These are phyloP conservation scores for Pythium phragmiticola DNA, from an alignment of 352 stramenopile genomes.

Conservation along the genomic window DNA sequence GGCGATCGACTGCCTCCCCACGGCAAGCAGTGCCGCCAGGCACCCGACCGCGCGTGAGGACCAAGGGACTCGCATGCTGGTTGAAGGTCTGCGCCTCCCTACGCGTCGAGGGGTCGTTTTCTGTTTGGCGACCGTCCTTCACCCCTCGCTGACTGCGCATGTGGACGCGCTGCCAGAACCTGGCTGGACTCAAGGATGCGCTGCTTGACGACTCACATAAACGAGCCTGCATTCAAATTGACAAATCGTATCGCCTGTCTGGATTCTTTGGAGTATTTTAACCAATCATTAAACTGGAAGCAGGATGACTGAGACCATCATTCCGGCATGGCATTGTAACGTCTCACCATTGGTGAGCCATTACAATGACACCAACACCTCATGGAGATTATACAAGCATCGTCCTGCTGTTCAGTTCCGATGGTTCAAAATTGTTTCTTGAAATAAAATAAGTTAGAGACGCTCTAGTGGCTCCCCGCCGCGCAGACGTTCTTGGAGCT, in stretches of 20 bases:
- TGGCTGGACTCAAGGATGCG: neutral
- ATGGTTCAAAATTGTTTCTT: constrained; percentile 7
- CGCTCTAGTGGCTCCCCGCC: neutral
- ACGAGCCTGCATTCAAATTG: neutral
- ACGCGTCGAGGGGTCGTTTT: too few species aligned
- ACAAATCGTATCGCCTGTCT: neutral
- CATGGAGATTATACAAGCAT: too few species aligned
- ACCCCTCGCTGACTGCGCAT: too few species aligned
- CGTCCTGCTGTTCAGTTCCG: too few species aligned
- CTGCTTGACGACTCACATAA: neutral
- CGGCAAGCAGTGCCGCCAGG: too few species aligned
- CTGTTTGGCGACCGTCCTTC: too few species aligned
- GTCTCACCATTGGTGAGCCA: too few species aligned
- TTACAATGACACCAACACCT: too few species aligned
- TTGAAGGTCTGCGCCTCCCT: too few species aligned
- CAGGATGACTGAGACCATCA: constrained; percentile 14
- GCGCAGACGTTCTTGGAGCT: constrained; percentile 7
- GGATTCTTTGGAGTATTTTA: neutral
- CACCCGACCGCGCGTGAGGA: too few species aligned
- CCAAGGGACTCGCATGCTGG: too few species aligned
- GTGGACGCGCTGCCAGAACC: too few species aligned
- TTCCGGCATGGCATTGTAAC: neutral
- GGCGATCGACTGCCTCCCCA: neutral
- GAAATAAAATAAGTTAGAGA: constrained; percentile 9
- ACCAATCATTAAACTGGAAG: constrained; percentile 7